Conservation (phyloP, 176 grass and related monocot genomes). For the Stipa capillata region DNA sequence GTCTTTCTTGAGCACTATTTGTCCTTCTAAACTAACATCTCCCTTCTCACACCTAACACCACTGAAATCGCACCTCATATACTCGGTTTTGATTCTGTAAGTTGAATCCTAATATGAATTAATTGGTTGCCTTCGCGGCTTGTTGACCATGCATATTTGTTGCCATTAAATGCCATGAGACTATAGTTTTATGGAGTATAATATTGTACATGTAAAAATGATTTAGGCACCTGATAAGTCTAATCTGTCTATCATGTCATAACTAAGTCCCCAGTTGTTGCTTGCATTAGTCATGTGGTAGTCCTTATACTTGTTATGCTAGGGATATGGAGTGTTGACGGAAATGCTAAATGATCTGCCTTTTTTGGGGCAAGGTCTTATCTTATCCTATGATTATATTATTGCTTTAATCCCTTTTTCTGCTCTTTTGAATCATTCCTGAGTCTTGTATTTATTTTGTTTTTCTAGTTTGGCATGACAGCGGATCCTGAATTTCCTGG, state of each 20-base stretch:
- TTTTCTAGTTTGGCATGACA: conserved; percentile 70
- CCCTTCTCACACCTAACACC: no score
- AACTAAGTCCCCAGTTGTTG: neutral
- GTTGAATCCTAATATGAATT: neutral
- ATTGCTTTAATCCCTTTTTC: neutral
- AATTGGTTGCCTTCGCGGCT: neutral
- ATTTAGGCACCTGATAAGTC: neutral
- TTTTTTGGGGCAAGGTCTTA: neutral
- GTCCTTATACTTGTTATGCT: neutral
- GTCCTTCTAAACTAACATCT: no score
- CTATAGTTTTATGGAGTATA: neutral
- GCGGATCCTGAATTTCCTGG: conserved; percentile 94
- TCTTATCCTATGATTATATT: neutral
- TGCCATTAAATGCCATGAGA: neutral
- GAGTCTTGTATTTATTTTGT: conserved; percentile 15
- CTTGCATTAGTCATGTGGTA: neutral
- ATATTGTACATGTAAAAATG: neutral
- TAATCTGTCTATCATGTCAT: neutral
- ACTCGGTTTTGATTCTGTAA: no score
- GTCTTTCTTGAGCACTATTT: no score
- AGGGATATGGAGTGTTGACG: neutral
- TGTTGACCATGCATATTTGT: neutral
- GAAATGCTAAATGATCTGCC: neutral
- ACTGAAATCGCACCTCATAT: no score
- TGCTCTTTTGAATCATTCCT: neutral